Base-by-base conservation (phyloP, 441 rosid species). In the Aquilaria agallochum region DNA sequence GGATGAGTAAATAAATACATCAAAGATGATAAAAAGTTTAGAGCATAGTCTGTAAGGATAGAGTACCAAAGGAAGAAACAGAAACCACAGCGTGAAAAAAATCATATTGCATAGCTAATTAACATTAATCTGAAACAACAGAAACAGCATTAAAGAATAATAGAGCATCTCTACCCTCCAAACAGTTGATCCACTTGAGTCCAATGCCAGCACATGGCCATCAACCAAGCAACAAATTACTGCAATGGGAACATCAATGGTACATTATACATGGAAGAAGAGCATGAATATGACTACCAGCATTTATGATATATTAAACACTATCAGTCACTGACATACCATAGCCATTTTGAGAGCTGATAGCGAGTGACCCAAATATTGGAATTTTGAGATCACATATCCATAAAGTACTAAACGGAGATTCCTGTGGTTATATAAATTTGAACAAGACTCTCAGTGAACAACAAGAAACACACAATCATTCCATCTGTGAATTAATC, bases 151-250 rank as follows among this genome's bases (percentile, higher is more conserved):
- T 33, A 62, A 33, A 32, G 11, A 30, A 52, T n/a, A 56, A 31
- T 59, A 68, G 40, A 36, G 45, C 47, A 45, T 55, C 60, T 64
- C 59, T 81, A 94, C 97, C 97, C 60, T 88, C 99, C 99, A 95
- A 70, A 75, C 53, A 45, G 81, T 70, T 63, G 87, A 77, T 76
- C 97, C 99, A 63, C 69, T 70, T 14, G 72, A 56, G 78, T 77
- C 83, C 65, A 89, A 3, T 42, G 86, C 88, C n/a, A 88, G 67
- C 65, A 95, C 76, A 51, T 72, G 84, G 47, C 97, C 97, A 81
- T 95, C 88, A 61, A 95, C 97, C 77, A 88, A 76, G 76, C 99
- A 95, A 75, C 96, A 89, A 78, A 95, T 80, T 68, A 95, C 99
- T 94, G 85, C 68, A 68, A 65, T 48, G 60, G 13, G 66, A 53